phyloP scores from a whole-genome alignment of 2,329 filamentous ascomycete genomes.

The Sporothrix euskadiensis region DNA sequence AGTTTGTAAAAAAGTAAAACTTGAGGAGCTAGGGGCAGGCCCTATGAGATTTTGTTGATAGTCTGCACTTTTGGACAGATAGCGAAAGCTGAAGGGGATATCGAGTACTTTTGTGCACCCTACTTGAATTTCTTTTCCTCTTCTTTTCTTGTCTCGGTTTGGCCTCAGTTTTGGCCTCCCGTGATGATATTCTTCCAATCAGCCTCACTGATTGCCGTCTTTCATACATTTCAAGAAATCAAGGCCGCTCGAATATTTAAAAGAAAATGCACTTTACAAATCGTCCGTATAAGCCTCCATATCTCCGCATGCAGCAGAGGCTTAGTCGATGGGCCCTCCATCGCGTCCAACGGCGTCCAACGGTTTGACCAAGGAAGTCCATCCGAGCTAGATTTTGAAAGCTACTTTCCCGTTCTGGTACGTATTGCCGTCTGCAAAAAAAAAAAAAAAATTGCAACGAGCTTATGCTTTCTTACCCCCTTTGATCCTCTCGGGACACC shows the following conservation, averaged over 20 bases:
- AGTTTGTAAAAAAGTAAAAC: not conserved
- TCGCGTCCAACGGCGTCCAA: not conserved
- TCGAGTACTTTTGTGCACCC: not conserved
- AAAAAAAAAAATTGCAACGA: not conserved
- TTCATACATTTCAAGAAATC: not conserved
- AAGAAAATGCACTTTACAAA: not conserved
- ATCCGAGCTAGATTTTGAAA: not conserved
- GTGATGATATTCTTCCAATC: not conserved
- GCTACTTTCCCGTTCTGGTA: not conserved
- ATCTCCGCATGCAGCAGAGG: not conserved
- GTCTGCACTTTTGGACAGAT: not conserved
- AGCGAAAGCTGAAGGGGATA: not conserved
- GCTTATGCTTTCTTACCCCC: not conserved
- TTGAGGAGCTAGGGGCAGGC: not conserved
- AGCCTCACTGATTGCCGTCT: not conserved
- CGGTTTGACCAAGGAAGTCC: not conserved
- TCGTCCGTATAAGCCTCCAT: not conserved
- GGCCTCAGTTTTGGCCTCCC: not conserved
- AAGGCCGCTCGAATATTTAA: not conserved
- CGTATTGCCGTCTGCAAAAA: not conserved
- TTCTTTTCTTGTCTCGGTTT: not conserved
- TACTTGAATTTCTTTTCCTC: not conserved
- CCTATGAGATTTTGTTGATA: not conserved
- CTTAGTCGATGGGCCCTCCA: not conserved
- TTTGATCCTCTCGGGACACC: not conserved